Evolutionary conservation across 306 rosid species (phyloP).

Genomic region (Cucurbita ficifolia): DNA sequence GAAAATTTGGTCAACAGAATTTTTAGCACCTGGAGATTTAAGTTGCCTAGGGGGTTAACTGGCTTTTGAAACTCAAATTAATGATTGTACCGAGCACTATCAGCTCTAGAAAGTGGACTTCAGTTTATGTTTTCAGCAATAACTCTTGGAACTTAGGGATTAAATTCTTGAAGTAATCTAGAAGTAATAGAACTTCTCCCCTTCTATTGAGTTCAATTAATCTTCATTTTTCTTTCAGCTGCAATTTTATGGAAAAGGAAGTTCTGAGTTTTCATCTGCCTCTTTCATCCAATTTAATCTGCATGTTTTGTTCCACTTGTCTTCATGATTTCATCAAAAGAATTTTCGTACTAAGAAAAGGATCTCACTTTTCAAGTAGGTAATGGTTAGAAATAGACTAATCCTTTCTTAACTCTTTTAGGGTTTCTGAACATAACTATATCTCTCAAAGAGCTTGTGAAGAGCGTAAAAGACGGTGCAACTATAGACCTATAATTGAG

Average conservation of each 20-base stretch:
- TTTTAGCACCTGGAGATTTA: not conserved
- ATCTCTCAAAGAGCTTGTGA: constrained; percentile 48
- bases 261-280: not conserved
- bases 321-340: not conserved
- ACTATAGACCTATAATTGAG: constrained; percentile 68
- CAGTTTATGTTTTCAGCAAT: not conserved
- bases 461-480: constrained; percentile 41
- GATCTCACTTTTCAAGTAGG: not conserved
- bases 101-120: not conserved
- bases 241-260: not conserved
- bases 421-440: constrained; percentile 49
- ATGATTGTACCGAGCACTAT: not conserved
- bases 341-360: not conserved
- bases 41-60: not conserved
- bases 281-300: not conserved
- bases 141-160: not conserved
- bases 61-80: not conserved
- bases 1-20: not conserved
- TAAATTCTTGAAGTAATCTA: not conserved
- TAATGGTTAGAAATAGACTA: not conserved
- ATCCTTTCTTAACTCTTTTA: constrained; percentile 1
- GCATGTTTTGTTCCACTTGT: not conserved
- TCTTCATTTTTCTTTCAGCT: not conserved
- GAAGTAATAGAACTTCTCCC: not conserved
- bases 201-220: not conserved